Base-by-base conservation (phyloP, 2,329 filamentous ascomycete species). In the Amauroascus niger region DNA sequence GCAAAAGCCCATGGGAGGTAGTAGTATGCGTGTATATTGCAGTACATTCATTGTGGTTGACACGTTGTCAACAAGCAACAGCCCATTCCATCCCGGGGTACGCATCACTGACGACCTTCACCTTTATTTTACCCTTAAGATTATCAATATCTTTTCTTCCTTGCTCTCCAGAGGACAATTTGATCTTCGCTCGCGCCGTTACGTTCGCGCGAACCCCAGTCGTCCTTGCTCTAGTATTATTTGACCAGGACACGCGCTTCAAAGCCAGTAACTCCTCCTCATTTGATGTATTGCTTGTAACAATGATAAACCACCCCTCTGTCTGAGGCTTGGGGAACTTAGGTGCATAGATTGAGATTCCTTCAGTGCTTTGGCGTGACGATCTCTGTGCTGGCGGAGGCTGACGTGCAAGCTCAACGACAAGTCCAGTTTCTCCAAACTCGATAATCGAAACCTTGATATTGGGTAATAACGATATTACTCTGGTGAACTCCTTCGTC, bases 281-380 rank as follows among this genome's bases (percentile, higher is more conserved):
- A 1, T 79, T 63, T 61, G 64, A 49, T 4, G 60, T 59, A 35
- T 64, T 58, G 32, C 60, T 62, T 6, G 82, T 84, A 0, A 95
- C 78, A 20, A 97, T 66, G 13, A 93, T 80, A 68, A 98, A 97
- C 79, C 84, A 97, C 0, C 90, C 90, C 65, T 98, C 93, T 0
- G 83, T 93, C 69, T 98, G 93, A 14, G 89, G 83, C 70, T 98
- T 98, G 1, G 91, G 91, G 71, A 95, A 97, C 20, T 80, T 79
- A 2, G 94, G 91, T 0, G 93, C 88, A 62, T 84, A 95, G 65
- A 96, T 86, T 57, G 85, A 80, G 47, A 80, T 55, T 11, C 48
- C 54, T 18, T 55, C 56, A 1, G 79, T 66, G 67, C 95, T 95
- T 48, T 90, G 82, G 39, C 45, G 50, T 24, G 30, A 44, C 48